These are phyloP conservation scores for Fusarium illudens DNA, from an alignment of 2,329 filamentous ascomycete species.

Conservation along the genomic window DNA sequence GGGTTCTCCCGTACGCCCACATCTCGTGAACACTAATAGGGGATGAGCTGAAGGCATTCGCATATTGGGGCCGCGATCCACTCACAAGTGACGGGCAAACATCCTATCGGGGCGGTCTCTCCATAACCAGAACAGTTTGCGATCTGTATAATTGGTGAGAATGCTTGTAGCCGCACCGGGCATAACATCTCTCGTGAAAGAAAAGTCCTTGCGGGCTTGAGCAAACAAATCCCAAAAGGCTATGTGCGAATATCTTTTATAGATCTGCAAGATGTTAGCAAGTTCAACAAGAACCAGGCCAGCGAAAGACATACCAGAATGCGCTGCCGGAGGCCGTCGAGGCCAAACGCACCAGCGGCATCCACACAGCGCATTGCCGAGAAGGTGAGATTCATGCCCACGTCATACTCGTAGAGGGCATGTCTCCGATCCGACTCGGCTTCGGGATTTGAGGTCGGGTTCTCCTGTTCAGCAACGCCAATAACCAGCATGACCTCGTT, in stretches of 20 bases:
- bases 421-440: constrained; percentile 55
- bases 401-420: constrained; percentile 56
- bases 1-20: constrained; percentile 56
- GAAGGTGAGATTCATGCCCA: constrained; percentile 53
- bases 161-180: constrained; percentile 46
- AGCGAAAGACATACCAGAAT: constrained; percentile 54
- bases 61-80: not conserved
- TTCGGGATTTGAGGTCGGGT: constrained; percentile 50
- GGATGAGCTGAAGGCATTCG: constrained; percentile 16
- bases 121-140: constrained; percentile 40
- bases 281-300: not conserved
- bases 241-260: constrained; percentile 58
- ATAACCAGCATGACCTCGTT: constrained; percentile 72
- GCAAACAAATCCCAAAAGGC: constrained; percentile 57
- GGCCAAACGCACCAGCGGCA: constrained; percentile 59
- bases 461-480: constrained; percentile 68
- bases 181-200: constrained; percentile 43
- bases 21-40: constrained; percentile 41
- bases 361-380: constrained; percentile 47
- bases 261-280: constrained; percentile 53
- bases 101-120: constrained; percentile 32
- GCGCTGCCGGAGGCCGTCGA: constrained; percentile 62
- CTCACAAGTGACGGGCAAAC: constrained; percentile 43
- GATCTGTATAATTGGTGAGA: constrained; percentile 43
- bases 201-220: constrained; percentile 41